These are phyloP conservation scores for Ogataea angusta DNA, from an alignment of 805 yeast genomes.

Conservation along the genomic window DNA sequence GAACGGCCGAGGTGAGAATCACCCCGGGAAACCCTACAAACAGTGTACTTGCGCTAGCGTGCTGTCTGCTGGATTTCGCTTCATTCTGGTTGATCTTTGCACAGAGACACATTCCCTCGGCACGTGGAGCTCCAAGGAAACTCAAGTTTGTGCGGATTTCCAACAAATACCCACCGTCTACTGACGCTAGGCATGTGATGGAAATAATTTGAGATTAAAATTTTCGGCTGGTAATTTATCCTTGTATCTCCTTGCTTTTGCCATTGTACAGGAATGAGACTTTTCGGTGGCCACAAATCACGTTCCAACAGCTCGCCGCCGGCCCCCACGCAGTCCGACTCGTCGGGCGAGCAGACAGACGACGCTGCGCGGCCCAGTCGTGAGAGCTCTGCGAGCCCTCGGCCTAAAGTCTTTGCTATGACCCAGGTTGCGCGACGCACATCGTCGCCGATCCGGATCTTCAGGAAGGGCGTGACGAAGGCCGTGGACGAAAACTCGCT, in stretches of 20 bases:
- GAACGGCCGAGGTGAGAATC: conserved; percentile 13
- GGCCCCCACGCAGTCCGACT: background rate
- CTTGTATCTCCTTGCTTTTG: background rate
- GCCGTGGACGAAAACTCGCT: background rate
- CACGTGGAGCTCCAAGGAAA: conserved; percentile 20
- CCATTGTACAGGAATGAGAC: conserved; percentile 1
- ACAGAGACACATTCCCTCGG: conserved; percentile 31
- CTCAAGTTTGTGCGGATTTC: conserved; percentile 27
- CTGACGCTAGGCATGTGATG: background rate
- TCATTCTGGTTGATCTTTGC: conserved; percentile 22
- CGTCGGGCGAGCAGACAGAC: background rate
- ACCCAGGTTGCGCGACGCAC: background rate
- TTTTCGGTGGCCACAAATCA: conserved; percentile 4
- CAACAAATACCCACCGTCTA: background rate
- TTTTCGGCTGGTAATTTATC: background rate
- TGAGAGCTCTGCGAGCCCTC: background rate
- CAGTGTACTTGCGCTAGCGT: conserved; percentile 3
- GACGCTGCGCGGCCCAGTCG: background rate
- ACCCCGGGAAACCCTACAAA: conserved; percentile 2
- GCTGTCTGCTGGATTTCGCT: conserved; percentile 1
- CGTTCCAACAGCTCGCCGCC: conserved; percentile 7
- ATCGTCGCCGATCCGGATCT: conserved; percentile 10
- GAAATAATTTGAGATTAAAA: background rate
- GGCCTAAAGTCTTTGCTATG: conserved; percentile 3
- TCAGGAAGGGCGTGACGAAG: conserved; percentile 6